A percentile compares a stretch with the other conserved stretches of the same genome.
Conservation (phyloP, 2,329 filamentous ascomycete species). For the Xylaria sp. region DNA sequence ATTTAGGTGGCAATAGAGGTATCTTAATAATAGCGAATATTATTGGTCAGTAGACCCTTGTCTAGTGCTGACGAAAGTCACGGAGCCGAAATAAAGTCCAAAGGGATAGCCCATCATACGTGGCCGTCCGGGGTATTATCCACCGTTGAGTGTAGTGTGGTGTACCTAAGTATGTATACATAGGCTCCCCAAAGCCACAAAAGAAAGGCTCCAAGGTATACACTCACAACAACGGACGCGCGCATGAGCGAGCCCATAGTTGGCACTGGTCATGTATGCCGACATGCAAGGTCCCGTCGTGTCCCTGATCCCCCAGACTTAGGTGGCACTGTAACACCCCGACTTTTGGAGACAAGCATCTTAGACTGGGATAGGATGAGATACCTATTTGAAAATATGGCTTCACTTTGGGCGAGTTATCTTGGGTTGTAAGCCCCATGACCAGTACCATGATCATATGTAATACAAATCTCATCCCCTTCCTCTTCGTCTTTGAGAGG, state of each 20-base stretch:
- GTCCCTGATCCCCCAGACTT: slow-evolving; percentile 35
- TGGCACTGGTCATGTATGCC: slow-evolving; percentile 26
- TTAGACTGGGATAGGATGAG: slow-evolving; percentile 8
- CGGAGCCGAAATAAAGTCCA: no score
- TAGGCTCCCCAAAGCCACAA: no score
- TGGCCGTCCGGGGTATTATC: no score
- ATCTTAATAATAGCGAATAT: no score
- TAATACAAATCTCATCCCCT: background rate
- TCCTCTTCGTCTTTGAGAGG: background rate
- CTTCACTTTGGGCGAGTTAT: background rate
- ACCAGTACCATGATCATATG: slow-evolving; percentile 5
- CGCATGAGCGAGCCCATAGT: slow-evolving; percentile 27
- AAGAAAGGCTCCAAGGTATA: no score
- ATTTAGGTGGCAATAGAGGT: background rate
- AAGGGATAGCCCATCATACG: no score
- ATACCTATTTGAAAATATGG: slow-evolving; percentile 12
- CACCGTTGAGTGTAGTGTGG: no score
- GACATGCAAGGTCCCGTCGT: slow-evolving; percentile 31
- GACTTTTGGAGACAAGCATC: slow-evolving; percentile 11
- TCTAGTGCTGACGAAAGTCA: no score
- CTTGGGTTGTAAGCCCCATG: background rate
- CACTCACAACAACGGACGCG: slow-evolving; percentile 6
- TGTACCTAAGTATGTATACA: no score
- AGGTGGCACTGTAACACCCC: slow-evolving; percentile 15
- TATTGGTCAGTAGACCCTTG: no score